phyloP scores from a whole-genome alignment of 495 filamentous ascomycete genomes.

The Parathielavia hyrcaniae region DNA sequence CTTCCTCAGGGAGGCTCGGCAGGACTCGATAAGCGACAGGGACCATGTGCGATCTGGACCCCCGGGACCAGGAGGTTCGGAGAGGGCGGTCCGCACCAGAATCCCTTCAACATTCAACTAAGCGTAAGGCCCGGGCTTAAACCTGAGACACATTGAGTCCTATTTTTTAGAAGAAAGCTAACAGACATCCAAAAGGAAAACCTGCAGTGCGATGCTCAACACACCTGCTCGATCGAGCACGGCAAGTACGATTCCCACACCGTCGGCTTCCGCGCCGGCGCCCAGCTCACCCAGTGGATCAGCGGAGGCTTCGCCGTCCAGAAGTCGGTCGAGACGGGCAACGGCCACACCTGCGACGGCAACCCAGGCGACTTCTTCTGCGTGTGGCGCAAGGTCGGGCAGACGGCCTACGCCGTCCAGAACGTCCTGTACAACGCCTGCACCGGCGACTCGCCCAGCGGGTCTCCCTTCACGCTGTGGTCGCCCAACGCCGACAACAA shows the following conservation, averaged over 20 bases:
- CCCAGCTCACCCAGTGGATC: slow-evolving; percentile 1
- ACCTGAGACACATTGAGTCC: no score
- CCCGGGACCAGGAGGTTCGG: background rate
- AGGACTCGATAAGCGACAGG: background rate
- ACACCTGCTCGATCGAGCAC: background rate
- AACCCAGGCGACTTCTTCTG: background rate
- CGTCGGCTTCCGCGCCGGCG: background rate
- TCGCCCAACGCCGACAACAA: slow-evolving; percentile 5
- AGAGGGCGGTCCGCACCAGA: slow-evolving; percentile 11
- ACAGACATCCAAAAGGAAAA: background rate
- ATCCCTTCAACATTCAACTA: slow-evolving; percentile 6
- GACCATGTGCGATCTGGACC: background rate
- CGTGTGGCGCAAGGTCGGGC: slow-evolving; percentile 2
- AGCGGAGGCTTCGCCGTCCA: slow-evolving; percentile 12
- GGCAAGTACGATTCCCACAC: background rate
- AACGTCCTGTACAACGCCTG: background rate
- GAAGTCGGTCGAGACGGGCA: background rate
- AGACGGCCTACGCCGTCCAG: slow-evolving; percentile 9
- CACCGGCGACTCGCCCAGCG: background rate
- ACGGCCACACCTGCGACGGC: background rate
- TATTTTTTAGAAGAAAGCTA: background rate
- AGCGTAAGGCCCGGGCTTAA: background rate
- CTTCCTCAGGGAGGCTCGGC: background rate
- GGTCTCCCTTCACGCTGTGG: background rate
- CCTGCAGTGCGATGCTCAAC: background rate